Evolutionary conservation across 83 land plant genomes (phyloP).

Genomic region (Picea abies): DNA sequence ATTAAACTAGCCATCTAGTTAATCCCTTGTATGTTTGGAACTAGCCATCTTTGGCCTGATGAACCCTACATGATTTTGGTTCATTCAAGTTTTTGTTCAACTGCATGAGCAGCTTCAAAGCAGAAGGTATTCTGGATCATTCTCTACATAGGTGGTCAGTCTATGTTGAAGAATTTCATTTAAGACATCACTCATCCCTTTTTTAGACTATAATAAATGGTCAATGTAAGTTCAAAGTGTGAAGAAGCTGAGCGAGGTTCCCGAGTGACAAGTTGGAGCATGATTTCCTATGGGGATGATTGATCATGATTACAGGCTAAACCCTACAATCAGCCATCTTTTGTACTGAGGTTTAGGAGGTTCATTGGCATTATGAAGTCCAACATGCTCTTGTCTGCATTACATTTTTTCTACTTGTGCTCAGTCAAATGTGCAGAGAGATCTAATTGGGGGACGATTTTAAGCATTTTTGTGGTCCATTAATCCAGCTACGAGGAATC

Average conservation of each 20-base stretch:
- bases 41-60: background rate
- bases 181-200: background rate
- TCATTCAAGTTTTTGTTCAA: background rate
- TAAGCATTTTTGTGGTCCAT: background rate
- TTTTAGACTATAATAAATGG: too few relatives aligned
- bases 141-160: background rate
- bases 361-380: background rate
- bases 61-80: background rate
- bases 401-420: background rate
- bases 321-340: background rate
- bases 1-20: background rate
- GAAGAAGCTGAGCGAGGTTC: background rate
- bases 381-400: background rate
- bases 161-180: background rate
- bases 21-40: background rate
- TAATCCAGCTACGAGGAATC: background rate
- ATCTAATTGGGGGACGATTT: too few relatives aligned
- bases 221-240: background rate
- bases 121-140: background rate
- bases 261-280: background rate
- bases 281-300: background rate
- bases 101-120: background rate
- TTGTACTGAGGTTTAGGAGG: background rate
- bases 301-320: background rate
- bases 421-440: background rate